Conservation (phyloP, 2,329 filamentous ascomycete species). For the Diplodia sapinea region DNA sequence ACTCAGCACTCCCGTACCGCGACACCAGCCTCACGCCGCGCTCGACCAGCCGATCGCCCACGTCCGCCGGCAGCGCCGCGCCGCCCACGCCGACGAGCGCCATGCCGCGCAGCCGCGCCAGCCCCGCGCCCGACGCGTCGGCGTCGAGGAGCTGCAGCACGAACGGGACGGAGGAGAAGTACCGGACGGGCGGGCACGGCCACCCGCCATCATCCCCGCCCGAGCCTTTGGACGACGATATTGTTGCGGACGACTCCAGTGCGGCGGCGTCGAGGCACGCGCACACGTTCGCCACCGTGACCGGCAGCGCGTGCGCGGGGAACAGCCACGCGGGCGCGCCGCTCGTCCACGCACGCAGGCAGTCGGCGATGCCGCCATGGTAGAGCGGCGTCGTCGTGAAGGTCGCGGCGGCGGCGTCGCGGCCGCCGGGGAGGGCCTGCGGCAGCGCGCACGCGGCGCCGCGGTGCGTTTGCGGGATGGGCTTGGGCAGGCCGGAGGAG, state of each 20-base stretch:
- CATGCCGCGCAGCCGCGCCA: constrained; percentile 57
- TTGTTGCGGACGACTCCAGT: neutral
- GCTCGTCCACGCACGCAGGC: constrained; percentile 67
- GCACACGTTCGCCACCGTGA: constrained; percentile 62
- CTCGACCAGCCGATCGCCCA: constrained; percentile 61
- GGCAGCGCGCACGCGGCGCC: constrained; percentile 63
- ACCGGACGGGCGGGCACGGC: constrained; percentile 50
- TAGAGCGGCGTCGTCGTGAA: constrained; percentile 71
- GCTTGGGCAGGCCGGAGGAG: constrained; percentile 67
- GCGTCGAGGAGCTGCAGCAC: constrained; percentile 61
- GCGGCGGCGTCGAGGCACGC: constrained; percentile 53
- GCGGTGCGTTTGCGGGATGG: constrained; percentile 64
- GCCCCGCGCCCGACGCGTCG: constrained; percentile 45
- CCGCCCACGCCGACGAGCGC: constrained; percentile 69
- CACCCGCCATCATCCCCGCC: neutral
- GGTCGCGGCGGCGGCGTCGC: constrained; percentile 50
- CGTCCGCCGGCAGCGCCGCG: constrained; percentile 59
- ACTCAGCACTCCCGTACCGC: constrained; percentile 69
- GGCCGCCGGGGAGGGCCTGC: constrained; percentile 44
- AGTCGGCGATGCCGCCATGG: constrained; percentile 68
- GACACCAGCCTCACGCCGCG: constrained; percentile 63
- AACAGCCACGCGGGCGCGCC: constrained; percentile 67
- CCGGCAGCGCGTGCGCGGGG: constrained; percentile 60
- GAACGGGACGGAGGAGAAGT: constrained; percentile 68
- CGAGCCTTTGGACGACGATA: no score